Base-by-base conservation (phyloP, 352 stramenopile species). In the Phytophthora meadii region DNA sequence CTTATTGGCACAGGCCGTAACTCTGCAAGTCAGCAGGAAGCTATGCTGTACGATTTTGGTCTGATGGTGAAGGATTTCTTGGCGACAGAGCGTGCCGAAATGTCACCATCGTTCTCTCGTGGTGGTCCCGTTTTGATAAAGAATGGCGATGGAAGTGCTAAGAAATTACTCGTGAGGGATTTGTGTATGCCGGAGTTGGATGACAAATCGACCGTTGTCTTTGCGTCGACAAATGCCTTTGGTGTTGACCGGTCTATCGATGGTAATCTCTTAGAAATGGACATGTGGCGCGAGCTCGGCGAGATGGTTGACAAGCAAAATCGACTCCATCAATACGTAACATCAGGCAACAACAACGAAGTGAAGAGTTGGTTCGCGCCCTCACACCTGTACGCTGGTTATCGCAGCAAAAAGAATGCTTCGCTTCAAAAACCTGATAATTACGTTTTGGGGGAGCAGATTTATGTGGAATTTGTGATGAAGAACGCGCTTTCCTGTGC, bases 391-490 rank as follows among this genome's bases (percentile, higher is more conserved):
- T 89, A 87, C 60, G 77, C 82, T 62, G 65, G 82, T 6, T 87
- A 84, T 57, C 77, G 84, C 28, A 81, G 72, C 63, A 90, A 89
- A 50, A 82, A 79, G 48, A 73, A 71, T 28, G 62, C 54, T 49
- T 44, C 65, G 5, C 59, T 70, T 17, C 69, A 81, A 27, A 79
- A 82, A 44, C 80, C 84, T 0, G 75, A 81, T 9, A 85, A 87
- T 44, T 94, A 94, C 22, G 79, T 89, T 8, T 53, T 90, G 9
- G 81, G 80, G 1, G 85, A 95, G 52, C 77, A 80, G 51, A 90
- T 95, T 24, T 95, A 93, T 49, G 87, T 95, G 6, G 87, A 95
- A 53, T 94, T 95, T 63, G 79, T 92, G 36, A 91, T 95, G 82
- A 93, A 94, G 58, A 95, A 95, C 52, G 82, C 85, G 9, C 70